Evolutionary conservation across 2,329 filamentous ascomycete genomes (phyloP), one percentile per base, ranked within the genome.

Genomic region (Raffaelea arxii): DNA sequence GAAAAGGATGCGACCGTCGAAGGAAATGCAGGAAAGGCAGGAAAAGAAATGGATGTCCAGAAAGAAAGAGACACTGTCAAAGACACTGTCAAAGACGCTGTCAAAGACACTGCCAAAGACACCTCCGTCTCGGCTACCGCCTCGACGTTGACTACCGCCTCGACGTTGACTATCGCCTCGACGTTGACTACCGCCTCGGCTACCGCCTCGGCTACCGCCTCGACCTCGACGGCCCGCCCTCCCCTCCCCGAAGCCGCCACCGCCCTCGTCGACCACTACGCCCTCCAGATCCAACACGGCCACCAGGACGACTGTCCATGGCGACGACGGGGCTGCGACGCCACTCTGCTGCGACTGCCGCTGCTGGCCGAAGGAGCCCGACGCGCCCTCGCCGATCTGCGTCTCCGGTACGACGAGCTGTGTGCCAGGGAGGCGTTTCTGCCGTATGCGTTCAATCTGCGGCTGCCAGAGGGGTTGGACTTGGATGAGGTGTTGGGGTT

Each of bases 241-340:
- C 1, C 77, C 80, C 27, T 30, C 9, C 27, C 27, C 9, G 16
- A 36, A 12, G 19, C 7, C 32, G 19, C 32, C 6, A 36, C 32
- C 7, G 84, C 78, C 16, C 68, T 97, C 44, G 81, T 92, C 7
- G 77, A 85, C 40, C 82, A 83, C 57, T 96, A 94, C 59, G 71
- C 70, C 21, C 78, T 80, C 43, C 69, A 91, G 49, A 82, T 96
- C 44, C 66, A 85, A 14, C 73, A 78, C 22, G 84, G 82, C 2
- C 91, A 98, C 60, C 75, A 81, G 24, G 82, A 88, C 44, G 81
- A 80, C 51, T 98, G 91, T 59, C 71, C 92, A 18, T 98, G 91
- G 92, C 78, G 80, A 56, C 85, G 80, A 60, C 80, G 80, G 49
- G 89, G 88, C n/a, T 96, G 90, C 61, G 89, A 94, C 64, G 78